Evolutionary conservation across 495 filamentous ascomycete species (phyloP).

Genomic region (Aspergillus panamensis): DNA sequence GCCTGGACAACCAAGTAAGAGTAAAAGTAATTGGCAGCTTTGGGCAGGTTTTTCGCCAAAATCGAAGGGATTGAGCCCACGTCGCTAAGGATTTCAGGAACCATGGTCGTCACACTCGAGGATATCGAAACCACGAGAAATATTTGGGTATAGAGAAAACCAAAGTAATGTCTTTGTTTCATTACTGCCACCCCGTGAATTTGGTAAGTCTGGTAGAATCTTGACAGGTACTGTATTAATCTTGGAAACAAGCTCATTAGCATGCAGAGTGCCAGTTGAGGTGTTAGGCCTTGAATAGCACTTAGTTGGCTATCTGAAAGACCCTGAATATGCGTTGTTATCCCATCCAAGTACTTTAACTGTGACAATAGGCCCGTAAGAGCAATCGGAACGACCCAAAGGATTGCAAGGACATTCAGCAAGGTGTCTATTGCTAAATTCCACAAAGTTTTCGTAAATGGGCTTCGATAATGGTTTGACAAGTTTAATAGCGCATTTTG

Average conservation of each 20-base stretch:
- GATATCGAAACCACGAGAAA: constrained; percentile 75
- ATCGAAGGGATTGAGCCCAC: constrained; percentile 37
- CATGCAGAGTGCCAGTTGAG: background rate
- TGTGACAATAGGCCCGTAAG: constrained; percentile 7
- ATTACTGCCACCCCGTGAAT: no score
- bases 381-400: constrained; percentile 9
- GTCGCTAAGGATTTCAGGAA: constrained; percentile 12
- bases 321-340: background rate
- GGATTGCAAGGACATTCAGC: background rate
- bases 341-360: background rate
- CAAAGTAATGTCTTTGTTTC: no score
- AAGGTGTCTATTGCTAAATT: background rate
- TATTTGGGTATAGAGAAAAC: constrained; percentile 73
- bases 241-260: background rate
- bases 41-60: constrained; percentile 66
- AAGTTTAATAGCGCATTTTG: no score
- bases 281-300: background rate
- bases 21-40: constrained; percentile 76
- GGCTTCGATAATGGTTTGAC: background rate
- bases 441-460: no score
- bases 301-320: background rate
- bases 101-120: constrained; percentile 39
- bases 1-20: constrained; percentile 74
- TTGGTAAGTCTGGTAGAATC: constrained; percentile 44
- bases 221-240: background rate